A percentile compares a stretch with the other conserved stretches of the same genome.
phyloP scores from a whole-genome alignment of 163 green algal species.

The Prototheca cutis region DNA sequence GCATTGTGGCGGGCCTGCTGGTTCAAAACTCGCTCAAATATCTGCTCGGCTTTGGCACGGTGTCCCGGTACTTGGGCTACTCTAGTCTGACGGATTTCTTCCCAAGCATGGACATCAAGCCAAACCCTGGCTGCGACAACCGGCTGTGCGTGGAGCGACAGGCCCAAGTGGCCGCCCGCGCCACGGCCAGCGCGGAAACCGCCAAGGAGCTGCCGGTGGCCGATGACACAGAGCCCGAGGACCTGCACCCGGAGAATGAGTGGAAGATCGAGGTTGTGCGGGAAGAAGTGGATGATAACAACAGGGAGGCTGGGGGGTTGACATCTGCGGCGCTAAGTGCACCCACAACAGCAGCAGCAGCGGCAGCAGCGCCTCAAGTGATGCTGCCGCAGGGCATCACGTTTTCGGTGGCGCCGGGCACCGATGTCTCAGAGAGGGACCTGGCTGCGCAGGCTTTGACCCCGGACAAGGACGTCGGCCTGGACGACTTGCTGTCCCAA shows the following conservation, averaged over 20 bases:
- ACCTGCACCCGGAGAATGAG: constrained; percentile 73
- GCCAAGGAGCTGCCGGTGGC: constrained; percentile 16
- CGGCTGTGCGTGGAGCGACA: constrained; percentile 49
- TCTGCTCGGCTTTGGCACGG: constrained; percentile 77
- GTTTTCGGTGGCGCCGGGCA: constrained; percentile 38
- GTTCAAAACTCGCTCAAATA: constrained; percentile 93
- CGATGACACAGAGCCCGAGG: constrained; percentile 16
- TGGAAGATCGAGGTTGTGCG: constrained; percentile 75
- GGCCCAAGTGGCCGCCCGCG: constrained; percentile 22
- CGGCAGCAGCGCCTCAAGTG: too few species aligned
- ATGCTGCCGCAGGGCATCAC: constrained; percentile 45
- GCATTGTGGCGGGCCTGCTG: constrained; percentile 89
- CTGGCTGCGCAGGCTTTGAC: constrained; percentile 38
- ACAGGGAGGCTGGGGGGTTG: too few species aligned
- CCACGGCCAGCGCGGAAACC: constrained; percentile 19
- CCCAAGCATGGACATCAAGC: constrained; percentile 81
- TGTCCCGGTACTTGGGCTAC: constrained; percentile 82
- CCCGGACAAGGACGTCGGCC: constrained; percentile 22
- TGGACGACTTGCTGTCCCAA: constrained; percentile 59
- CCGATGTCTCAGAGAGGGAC: constrained; percentile 23
- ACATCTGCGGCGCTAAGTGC: too few species aligned
- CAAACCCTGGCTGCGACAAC: constrained; percentile 75
- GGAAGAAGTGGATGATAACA: too few species aligned
- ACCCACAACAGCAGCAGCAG: too few species aligned
- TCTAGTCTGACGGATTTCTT: constrained; percentile 89